Percentiles rank a stretch among this genome's conserved stretches.
phyloP scores from a whole-genome alignment of 495 filamentous ascomycete species.

The Hypoxylon cercidicola region DNA sequence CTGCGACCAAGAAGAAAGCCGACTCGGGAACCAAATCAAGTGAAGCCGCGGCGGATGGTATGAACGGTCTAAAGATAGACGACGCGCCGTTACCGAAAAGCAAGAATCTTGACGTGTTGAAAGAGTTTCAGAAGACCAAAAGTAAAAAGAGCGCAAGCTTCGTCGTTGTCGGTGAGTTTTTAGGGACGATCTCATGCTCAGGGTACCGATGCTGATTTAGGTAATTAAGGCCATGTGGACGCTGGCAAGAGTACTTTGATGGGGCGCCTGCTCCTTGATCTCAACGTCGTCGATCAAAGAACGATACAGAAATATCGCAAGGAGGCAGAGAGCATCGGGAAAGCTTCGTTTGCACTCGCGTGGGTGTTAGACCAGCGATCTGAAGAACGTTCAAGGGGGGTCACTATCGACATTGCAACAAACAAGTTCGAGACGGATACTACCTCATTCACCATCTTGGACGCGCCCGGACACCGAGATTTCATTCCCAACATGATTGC shows the following conservation, averaged over 20 bases:
- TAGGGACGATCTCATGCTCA: neutral
- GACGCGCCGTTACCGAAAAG: slow-evolving; percentile 79
- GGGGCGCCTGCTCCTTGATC: slow-evolving; percentile 91
- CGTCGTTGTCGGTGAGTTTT: slow-evolving; percentile 85
- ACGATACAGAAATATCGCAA: slow-evolving; percentile 87
- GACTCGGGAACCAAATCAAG: slow-evolving; percentile 40
- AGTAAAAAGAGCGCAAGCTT: slow-evolving; percentile 89
- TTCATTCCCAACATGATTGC: slow-evolving; percentile 99
- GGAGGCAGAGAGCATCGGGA: slow-evolving; percentile 91
- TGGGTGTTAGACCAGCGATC: slow-evolving; percentile 94
- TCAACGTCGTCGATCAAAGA: slow-evolving; percentile 85
- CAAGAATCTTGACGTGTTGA: slow-evolving; percentile 86
- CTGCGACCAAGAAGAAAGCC: slow-evolving; percentile 49
- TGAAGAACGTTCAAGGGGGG: slow-evolving; percentile 86
- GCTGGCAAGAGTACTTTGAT: slow-evolving; percentile 97
- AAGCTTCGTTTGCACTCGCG: slow-evolving; percentile 93
- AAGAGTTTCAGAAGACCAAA: slow-evolving; percentile 79
- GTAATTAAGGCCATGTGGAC: slow-evolving; percentile 85
- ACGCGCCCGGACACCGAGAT: slow-evolving; percentile 93
- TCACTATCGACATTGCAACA: slow-evolving; percentile 97
- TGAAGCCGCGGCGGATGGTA: slow-evolving; percentile 52
- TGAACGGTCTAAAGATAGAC: slow-evolving; percentile 71
- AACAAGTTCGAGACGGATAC: slow-evolving; percentile 91
- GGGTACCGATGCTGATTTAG: slow-evolving; percentile 18
- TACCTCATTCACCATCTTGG: slow-evolving; percentile 90